Conservation (phyloP, 331 rosid genomes). For the Quercus lobata region DNA sequence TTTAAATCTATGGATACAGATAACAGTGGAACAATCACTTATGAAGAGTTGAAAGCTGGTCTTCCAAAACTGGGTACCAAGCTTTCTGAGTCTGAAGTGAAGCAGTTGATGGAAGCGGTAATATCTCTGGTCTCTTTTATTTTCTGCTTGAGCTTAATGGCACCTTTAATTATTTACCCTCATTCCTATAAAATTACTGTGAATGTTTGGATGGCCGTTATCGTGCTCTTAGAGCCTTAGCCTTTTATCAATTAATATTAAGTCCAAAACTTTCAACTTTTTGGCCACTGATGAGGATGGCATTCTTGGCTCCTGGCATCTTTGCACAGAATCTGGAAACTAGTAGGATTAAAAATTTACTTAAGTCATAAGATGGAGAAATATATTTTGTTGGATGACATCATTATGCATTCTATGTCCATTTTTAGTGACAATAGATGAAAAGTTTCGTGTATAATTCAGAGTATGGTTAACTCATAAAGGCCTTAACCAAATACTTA, state of each 20-base stretch:
- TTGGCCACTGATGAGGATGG: background rate
- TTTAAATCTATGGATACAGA: constrained; percentile 97
- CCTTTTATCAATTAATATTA: background rate
- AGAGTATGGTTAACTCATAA: background rate
- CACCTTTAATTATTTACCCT: constrained; percentile 2
- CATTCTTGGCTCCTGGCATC: background rate
- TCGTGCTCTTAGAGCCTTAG: background rate
- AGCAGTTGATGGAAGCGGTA: constrained; percentile 96
- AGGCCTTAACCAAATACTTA: background rate
- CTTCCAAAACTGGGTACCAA: constrained; percentile 84
- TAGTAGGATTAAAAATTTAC: background rate
- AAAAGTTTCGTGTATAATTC: too few species aligned
- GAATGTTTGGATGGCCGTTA: constrained; percentile 1
- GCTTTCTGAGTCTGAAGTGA: constrained; percentile 93
- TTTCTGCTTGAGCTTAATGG: background rate
- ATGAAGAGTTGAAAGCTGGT: constrained; percentile 91
- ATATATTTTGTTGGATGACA: background rate
- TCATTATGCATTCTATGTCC: background rate
- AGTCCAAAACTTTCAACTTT: background rate
- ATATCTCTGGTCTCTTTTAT: constrained; percentile 16
- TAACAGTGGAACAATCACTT: constrained; percentile 92
- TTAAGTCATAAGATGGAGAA: background rate
- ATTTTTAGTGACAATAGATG: background rate
- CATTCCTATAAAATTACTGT: background rate
- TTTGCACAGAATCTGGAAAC: background rate